phyloP scores from a whole-genome alignment of 495 filamentous ascomycete species.

The Hypoxylon cercidicola region DNA sequence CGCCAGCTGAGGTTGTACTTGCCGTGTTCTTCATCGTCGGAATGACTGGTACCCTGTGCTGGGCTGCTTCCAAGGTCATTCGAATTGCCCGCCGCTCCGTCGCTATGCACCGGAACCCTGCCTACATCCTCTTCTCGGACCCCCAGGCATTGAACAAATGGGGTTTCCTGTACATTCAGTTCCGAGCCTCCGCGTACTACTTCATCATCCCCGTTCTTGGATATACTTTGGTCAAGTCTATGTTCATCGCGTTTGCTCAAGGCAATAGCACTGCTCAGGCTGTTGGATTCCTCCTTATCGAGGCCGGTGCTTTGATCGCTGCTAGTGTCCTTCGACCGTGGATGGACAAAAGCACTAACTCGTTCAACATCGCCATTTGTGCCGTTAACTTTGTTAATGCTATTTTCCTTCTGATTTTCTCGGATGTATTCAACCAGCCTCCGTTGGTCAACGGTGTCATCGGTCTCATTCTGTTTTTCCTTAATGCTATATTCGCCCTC shows the following conservation, averaged over 20 bases:
- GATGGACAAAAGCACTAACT: conserved; percentile 99
- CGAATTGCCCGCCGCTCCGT: conserved; percentile 88
- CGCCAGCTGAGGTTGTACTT: conserved; percentile 85
- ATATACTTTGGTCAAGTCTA: conserved; percentile 85
- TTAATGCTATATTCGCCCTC: conserved; percentile 88
- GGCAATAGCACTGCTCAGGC: conserved; percentile 79
- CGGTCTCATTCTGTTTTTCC: conserved; percentile 92
- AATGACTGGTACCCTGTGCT: conserved; percentile 80
- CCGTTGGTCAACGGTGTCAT: conserved; percentile 90
- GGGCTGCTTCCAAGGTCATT: conserved; percentile 91
- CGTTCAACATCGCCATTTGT: conserved; percentile 93
- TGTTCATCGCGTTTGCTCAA: conserved; percentile 92
- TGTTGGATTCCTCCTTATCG: conserved; percentile 84
- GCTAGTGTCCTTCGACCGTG: conserved; percentile 87
- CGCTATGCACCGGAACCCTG: conserved; percentile 92
- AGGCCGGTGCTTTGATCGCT: conserved; percentile 80
- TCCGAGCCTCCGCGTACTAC: conserved; percentile 96
- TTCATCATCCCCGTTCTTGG: conserved; percentile 86
- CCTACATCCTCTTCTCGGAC: conserved; percentile 97
- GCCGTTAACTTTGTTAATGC: conserved; percentile 91
- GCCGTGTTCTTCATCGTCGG: conserved; percentile 91
- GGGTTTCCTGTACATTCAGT: conserved; percentile 98
- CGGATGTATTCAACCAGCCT: conserved; percentile 84
- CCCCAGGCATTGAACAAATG: conserved; percentile 94
- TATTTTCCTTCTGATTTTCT: conserved; percentile 86